A percentile compares a stretch with the other conserved stretches of the same genome.
These are phyloP conservation scores for Talaromyces sp. DNA, from an alignment of 2,329 filamentous ascomycete genomes.

Conservation along the genomic window DNA sequence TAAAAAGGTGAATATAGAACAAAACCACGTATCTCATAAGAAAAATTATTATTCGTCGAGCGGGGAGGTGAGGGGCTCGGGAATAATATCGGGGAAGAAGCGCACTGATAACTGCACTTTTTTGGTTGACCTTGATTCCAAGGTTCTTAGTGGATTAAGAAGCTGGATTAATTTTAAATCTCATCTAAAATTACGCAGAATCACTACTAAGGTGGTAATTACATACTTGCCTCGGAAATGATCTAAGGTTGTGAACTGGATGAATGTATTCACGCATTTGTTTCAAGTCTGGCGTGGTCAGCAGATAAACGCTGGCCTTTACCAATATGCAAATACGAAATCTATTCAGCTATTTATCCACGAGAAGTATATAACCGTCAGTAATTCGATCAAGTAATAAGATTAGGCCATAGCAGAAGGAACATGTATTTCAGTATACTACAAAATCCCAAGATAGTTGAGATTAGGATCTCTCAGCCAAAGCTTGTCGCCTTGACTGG, in stretches of 20 bases:
- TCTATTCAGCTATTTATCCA: neutral
- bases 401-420: neutral
- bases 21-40: neutral
- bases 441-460: neutral
- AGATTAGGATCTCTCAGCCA: neutral
- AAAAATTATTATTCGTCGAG: neutral
- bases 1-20: neutral
- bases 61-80: constrained; percentile 1
- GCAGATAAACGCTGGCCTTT: no score
- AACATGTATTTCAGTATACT: neutral
- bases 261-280: no score
- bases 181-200: neutral
- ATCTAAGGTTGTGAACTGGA: no score
- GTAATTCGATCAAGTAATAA: neutral
- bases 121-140: neutral
- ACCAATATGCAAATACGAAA: neutral
- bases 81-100: neutral
- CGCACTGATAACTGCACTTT: neutral
- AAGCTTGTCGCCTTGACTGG: neutral
- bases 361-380: neutral
- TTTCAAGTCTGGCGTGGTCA: no score
- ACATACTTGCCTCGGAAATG: no score
- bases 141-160: neutral
- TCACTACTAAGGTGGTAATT: neutral
- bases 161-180: neutral